These are phyloP conservation scores for Coemansia sp. DNA, from an alignment of 192 early-diverging fungal species.

Conservation along the genomic window DNA sequence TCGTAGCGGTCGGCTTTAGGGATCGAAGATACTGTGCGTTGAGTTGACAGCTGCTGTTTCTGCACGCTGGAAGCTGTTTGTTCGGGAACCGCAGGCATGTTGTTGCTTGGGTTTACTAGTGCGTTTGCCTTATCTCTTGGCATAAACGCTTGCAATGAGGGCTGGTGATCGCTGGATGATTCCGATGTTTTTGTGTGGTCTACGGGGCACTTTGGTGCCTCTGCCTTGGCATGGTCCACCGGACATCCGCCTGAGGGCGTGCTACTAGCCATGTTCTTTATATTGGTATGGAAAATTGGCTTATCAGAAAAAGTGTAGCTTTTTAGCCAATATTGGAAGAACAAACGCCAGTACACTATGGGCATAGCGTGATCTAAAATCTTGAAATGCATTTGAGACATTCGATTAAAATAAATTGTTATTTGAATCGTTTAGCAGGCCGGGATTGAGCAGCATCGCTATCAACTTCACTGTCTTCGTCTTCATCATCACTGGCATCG, in stretches of 20 bases:
- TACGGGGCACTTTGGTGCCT: background rate
- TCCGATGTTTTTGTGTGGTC: background rate
- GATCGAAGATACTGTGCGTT: constrained; percentile 75
- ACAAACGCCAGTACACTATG: no score
- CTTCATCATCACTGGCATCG: no score
- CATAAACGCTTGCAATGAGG: constrained; percentile 47
- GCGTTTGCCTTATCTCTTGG: constrained; percentile 19
- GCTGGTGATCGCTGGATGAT: constrained; percentile 60
- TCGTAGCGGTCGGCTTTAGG: constrained; percentile 62
- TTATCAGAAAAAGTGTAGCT: no score
- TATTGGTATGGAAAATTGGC: no score
- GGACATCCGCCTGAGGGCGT: constrained; percentile 4
- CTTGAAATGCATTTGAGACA: no score
- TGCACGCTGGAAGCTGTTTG: constrained; percentile 51
- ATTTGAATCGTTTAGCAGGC: no score
- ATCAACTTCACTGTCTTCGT: no score
- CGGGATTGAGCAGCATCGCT: no score
- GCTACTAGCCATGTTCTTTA: no score
- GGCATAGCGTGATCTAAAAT: no score
- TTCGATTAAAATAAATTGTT: no score
- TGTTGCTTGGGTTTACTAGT: constrained; percentile 58
- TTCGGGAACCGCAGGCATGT: constrained; percentile 62
- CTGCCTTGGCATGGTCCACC: constrained; percentile 1
- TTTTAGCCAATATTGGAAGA: no score
- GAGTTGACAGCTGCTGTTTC: constrained; percentile 51